These are phyloP conservation scores for Colletotrichum sp. DNA, from an alignment of 2,329 filamentous ascomycete species.

Conservation along the genomic window DNA sequence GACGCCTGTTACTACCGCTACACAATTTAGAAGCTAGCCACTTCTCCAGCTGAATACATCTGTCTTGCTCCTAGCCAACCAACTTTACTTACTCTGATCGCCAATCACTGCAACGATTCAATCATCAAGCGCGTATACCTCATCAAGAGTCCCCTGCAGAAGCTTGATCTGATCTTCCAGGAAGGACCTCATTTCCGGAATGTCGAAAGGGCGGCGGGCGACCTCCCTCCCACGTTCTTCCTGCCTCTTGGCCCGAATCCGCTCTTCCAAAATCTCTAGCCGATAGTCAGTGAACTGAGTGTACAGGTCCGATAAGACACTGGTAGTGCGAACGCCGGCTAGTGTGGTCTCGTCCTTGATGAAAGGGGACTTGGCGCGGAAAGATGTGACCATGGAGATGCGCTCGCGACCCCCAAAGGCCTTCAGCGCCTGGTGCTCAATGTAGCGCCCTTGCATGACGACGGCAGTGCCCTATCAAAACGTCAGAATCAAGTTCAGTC, in stretches of 20 bases:
- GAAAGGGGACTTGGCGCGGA: conserved; percentile 60
- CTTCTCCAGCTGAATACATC: fast-evolving
- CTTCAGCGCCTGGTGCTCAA: conserved; percentile 66
- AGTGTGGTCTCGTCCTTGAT: background rate
- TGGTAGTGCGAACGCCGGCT: background rate
- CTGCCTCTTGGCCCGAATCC: background rate
- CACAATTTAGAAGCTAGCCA: background rate
- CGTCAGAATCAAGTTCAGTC: fast-evolving
- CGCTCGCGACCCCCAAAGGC: conserved; percentile 64
- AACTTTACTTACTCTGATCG: background rate
- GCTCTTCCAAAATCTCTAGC: background rate
- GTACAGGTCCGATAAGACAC: background rate
- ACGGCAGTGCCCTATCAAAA: background rate
- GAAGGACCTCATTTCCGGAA: background rate
- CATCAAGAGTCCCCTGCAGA: background rate
- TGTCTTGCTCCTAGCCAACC: background rate
- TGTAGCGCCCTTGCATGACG: conserved; percentile 68
- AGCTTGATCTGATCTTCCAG: background rate
- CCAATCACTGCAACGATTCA: background rate
- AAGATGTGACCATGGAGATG: conserved; percentile 70
- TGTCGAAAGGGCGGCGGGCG: background rate
- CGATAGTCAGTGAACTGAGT: background rate
- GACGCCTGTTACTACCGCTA: background rate
- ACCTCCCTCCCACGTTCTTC: background rate
- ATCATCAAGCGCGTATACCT: background rate